Evolutionary conservation across 257 asterid genomes (phyloP), one percentile per base, ranked within the genome.

Genomic region (Echium plantagineum): DNA sequence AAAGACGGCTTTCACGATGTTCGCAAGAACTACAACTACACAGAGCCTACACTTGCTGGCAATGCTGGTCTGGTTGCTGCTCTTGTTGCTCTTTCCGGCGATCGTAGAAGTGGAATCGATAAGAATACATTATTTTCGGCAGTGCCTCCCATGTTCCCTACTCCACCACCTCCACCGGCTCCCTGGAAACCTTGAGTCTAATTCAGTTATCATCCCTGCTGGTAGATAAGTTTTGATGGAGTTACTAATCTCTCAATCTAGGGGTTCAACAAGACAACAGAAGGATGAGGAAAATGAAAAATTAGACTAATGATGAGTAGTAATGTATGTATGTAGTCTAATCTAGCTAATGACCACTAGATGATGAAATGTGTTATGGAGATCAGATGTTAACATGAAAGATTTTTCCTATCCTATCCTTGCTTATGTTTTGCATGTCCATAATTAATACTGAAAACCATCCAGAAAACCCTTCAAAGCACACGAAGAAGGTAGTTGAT

Each of bases 41-140:
- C 98, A 0, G 98, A 91, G 71, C 98, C 98, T 0, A 88, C 98
- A 0, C 79, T 88, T 6, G 96, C 98, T 0, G 98, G 98, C 57
- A 91, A 88, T 73, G 98, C 98, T 20, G 98, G 96, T 58, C 76
- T 91, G 26, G 96, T 88, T 35, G 95, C 98, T 6, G 98, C 96
- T 48, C 85, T 91, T 5, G 82, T 88, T 0, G 96, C 98, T 62
- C 83, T 91, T 20, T 91, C 98, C 0, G 98, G 98, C 1, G 95
- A 73, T 1, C 19, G 65, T 35, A 72, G 66, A 4, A 64, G 32
- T 8, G 83, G 81, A 56, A 52, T 91, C 18, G 98, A 91, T 67
- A 88, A 84, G 86, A 88, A 91, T 79, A 91, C 96, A 0, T 82
- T 91, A 51, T 91, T 91, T 72, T 88, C 98, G 17, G 94, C 98